These are phyloP conservation scores for Trichophyton simii DNA, from an alignment of 2,329 filamentous ascomycete genomes.

Conservation along the genomic window DNA sequence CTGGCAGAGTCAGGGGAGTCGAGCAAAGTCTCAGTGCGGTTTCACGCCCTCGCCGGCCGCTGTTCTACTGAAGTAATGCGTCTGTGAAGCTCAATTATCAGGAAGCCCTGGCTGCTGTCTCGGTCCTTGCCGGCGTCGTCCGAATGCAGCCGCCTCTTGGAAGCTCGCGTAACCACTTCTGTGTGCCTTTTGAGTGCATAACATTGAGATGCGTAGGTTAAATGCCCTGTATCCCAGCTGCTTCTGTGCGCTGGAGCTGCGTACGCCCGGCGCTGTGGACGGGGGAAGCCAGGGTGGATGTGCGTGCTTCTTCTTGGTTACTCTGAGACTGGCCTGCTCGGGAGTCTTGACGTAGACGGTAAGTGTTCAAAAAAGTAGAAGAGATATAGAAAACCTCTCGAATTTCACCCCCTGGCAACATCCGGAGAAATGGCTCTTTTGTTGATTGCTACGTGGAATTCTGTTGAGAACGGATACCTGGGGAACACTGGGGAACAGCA, in stretches of 20 bases:
- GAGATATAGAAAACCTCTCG: no score
- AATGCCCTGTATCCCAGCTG: background rate
- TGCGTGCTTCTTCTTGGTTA: no score
- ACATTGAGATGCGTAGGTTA: background rate
- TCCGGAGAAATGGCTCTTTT: no score
- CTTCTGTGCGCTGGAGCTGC: background rate
- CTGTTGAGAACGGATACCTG: background rate
- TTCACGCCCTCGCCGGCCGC: background rate
- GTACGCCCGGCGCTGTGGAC: no score
- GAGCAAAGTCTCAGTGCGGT: background rate
- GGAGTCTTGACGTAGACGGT: no score
- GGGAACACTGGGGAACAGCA: background rate
- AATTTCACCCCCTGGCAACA: no score
- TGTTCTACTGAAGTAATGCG: background rate
- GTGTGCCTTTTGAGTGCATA: background rate
- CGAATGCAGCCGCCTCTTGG: conserved; percentile 1
- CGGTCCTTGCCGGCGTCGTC: background rate
- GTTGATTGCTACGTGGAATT: background rate
- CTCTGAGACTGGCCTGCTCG: no score
- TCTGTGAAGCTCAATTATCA: background rate
- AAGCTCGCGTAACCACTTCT: background rate
- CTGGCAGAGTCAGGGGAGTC: background rate
- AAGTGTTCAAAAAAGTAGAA: no score
- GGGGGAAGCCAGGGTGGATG: no score
- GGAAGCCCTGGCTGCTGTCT: background rate